Evolutionary conservation across 148 eudicot genomes (phyloP).

Genomic region (Heliamphora exappendiculata): DNA sequence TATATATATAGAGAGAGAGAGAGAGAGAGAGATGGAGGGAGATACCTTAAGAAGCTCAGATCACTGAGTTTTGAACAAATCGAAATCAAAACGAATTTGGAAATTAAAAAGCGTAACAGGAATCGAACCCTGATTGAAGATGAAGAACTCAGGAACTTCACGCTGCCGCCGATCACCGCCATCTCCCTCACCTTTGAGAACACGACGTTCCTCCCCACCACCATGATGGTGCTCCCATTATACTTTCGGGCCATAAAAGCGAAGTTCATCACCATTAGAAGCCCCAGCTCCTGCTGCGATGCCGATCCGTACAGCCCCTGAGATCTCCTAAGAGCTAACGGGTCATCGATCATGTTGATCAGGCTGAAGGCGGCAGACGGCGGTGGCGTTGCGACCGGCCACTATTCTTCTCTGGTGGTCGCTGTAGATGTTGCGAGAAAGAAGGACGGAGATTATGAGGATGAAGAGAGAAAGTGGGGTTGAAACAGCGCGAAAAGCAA

Average conservation of each 20-base stretch:
- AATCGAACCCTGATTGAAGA: too few species aligned
- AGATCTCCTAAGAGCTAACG: constrained; percentile 27
- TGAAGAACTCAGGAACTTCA: too few species aligned
- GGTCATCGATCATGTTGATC: constrained; percentile 31
- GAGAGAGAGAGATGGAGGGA: too few species aligned
- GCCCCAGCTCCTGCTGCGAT: constrained; percentile 20
- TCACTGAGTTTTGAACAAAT: too few species aligned
- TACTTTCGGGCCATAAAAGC: constrained; percentile 31
- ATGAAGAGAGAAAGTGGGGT: background rate
- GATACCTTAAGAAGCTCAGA: too few species aligned
- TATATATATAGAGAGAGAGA: too few species aligned
- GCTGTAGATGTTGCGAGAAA: background rate
- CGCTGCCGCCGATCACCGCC: constrained; percentile 37
- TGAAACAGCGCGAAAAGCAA: too few species aligned
- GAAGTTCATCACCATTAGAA: constrained; percentile 37
- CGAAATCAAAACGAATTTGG: too few species aligned
- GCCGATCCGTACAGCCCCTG: constrained; percentile 35
- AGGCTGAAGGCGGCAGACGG: constrained; percentile 33
- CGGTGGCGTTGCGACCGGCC: constrained; percentile 37
- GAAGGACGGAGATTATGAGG: background rate
- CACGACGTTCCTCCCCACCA: constrained; percentile 30
- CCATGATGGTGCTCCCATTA: constrained; percentile 33
- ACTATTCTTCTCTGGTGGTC: constrained; percentile 12
- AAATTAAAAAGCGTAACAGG: too few species aligned
- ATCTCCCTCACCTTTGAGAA: constrained; percentile 28